Evolutionary conservation across 345 rosid genomes (phyloP), one percentile per base, ranked within the genome.

Genomic region (Euphorbia pulcherrima): DNA sequence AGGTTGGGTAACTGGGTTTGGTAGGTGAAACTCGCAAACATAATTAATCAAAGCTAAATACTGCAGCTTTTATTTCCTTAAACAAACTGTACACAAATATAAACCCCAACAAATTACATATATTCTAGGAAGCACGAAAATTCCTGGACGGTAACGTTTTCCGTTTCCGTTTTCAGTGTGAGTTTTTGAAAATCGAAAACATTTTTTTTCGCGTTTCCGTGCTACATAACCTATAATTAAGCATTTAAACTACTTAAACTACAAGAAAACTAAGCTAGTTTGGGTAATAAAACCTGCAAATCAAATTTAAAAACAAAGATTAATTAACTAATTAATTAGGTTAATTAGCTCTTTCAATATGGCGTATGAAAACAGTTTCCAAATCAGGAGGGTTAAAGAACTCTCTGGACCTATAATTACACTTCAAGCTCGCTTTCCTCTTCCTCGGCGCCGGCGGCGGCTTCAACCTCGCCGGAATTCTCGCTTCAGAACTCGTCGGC

Each of bases 401-500:
- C 78, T 79, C 83, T 69, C 77, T 70, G 47, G 47, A 47, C 9
- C 46, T 39, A 54, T 64, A 75, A 60, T 79, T 77, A 20, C 74
- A 75, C 60, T 72, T 68, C 53, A 65, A 33, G 33, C 69, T 57
- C 9, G 81, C 73, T 57, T 78, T 67, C 44, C 78, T 53, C 76
- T 82, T 82, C 78, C 79, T 78, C 2, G 86, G 86, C 18, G 86
- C 80, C 13, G 83, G 82, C 40, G 86, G 86, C 54, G 83, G 80
- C 37, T 64, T 56, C 46, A 68, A 17, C 47, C 21, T 60, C 28
- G 67, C 61, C 9, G 83, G 76, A 59, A 80, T 82, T 64, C 73
- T 77, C 1, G 82, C 69, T 47, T 77, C 83, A 64, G 67, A 68
- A 6, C 67, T 56, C 0, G 80, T 79, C 23, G 86, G 86, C n/a